Evolutionary conservation across 805 yeast species (phyloP).

Genomic region (Suhomyces emberorum): DNA sequence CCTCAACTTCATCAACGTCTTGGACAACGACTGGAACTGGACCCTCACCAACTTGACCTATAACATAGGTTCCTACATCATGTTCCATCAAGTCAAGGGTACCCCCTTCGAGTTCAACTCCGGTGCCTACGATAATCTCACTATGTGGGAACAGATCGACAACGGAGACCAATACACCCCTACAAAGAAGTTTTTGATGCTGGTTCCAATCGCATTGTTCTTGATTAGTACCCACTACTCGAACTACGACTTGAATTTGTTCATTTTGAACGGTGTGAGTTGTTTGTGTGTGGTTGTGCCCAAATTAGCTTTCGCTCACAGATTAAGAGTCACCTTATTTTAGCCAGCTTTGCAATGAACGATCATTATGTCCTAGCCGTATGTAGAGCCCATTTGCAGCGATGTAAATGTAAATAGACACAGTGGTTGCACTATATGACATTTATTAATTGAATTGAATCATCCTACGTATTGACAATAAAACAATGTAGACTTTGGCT

Average conservation of each 20-base stretch:
- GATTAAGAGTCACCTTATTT: slow-evolving; percentile 63
- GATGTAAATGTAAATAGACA: too few relatives aligned
- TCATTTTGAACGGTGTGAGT: slow-evolving; percentile 73
- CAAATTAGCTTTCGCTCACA: slow-evolving; percentile 78
- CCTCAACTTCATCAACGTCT: slow-evolving; percentile 77
- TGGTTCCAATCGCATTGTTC: slow-evolving; percentile 89
- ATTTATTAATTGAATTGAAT: too few relatives aligned
- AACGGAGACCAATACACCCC: slow-evolving; percentile 98
- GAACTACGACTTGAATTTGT: slow-evolving; percentile 74
- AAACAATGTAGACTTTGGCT: too few relatives aligned
- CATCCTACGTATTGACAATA: too few relatives aligned
- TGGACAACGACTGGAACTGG: slow-evolving; percentile 85
- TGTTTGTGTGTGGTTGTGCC: slow-evolving; percentile 89
- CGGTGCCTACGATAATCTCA: slow-evolving; percentile 92
- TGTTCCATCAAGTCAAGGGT: slow-evolving; percentile 96
- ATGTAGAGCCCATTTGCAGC: too few relatives aligned
- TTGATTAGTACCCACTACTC: slow-evolving; percentile 87
- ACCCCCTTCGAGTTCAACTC: slow-evolving; percentile 96
- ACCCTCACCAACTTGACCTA: slow-evolving; percentile 88
- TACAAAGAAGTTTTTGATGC: slow-evolving; percentile 84
- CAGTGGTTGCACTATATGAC: too few relatives aligned
- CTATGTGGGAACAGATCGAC: slow-evolving; percentile 98
- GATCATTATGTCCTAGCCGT: too few relatives aligned
- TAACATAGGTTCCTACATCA: slow-evolving; percentile 86
- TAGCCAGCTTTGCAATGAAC: too few relatives aligned